Evolutionary conservation across 2,329 filamentous ascomycete genomes (phyloP).

Genomic region (Beauveria varroae): DNA sequence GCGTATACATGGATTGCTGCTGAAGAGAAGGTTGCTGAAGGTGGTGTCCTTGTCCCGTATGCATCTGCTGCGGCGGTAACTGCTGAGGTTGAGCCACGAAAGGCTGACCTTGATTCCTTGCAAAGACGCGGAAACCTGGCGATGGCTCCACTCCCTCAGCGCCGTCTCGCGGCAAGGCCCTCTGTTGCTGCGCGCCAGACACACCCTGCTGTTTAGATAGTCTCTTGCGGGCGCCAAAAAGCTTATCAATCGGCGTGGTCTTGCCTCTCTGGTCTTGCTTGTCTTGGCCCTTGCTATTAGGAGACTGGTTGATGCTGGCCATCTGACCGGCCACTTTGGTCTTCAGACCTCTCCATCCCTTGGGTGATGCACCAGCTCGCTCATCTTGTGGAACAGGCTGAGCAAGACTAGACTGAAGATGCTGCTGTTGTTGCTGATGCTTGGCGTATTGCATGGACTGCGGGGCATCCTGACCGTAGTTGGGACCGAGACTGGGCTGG

Average conservation of each 20-base stretch:
- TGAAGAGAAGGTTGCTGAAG: background rate
- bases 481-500: background rate
- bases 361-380: background rate
- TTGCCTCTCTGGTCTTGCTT: conserved; percentile 3
- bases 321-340: conserved; percentile 26
- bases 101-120: background rate
- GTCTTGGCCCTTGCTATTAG: background rate
- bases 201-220: conserved; percentile 21
- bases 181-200: background rate
- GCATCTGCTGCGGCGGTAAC: background rate
- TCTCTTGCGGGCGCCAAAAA: conserved; percentile 26
- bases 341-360: conserved; percentile 26
- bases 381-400: background rate
- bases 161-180: background rate
- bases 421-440: background rate
- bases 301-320: conserved; percentile 9
- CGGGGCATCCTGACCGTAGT: background rate
- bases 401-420: background rate
- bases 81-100: background rate
- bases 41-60: background rate
- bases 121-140: background rate
- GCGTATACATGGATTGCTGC: conserved; percentile 10
- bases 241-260: conserved; percentile 19
- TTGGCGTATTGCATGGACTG: background rate
- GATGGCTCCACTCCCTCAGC: background rate